Evolutionary conservation across 2,329 filamentous ascomycete species (phyloP), one percentile per base, ranked within the genome.

Genomic region (Penicillium sp.): DNA sequence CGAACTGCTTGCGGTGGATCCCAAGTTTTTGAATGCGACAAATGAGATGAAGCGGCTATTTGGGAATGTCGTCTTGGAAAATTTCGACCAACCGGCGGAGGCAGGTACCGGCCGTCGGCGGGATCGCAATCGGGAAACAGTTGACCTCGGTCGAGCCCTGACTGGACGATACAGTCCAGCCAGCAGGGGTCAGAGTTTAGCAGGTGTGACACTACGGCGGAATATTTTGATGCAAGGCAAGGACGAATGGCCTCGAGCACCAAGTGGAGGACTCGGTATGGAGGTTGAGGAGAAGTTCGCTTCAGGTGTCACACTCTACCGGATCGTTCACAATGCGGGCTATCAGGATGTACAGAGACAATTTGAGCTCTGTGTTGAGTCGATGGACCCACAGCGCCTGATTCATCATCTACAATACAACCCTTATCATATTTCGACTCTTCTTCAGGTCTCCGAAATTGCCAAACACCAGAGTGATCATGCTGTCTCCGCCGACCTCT

Each of bases 381-480:
- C 84, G 0, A 91, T 95, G 83, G 91, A 97, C 70, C 92, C 92
- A 4, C 89, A 96, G 76, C 84, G 88, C 57, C 85, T 99, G 79
- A 87, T 98, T 45, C 81, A 88, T 38, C 85, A 95, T 55, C 81
- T 98, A 2, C 84, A 87, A 63, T 82, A 83, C 67, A 88, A 92
- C 69, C 91, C 94, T 3, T 98, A 97, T 75, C 93, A 98, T 73
- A 89, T 98, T 67, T 95, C 92, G 1, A 93, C 92, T 2, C 84
- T 98, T n/a, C 87, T 98, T 25, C 93, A 97, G 74, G 93, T 96
- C 30, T 96, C 92, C 63, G 92, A 92, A 73, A 90, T 98, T 53
- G 93, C 93, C 13, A 94, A 95, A 74, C 91, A 97, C 67, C 92
- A 97, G 72, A 87, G 92, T 56, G 95, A 98, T 72, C 89, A 93